phyloP scores from a whole-genome alignment of 768 basidiomycete genomes.

The Termitomyces sp. region DNA sequence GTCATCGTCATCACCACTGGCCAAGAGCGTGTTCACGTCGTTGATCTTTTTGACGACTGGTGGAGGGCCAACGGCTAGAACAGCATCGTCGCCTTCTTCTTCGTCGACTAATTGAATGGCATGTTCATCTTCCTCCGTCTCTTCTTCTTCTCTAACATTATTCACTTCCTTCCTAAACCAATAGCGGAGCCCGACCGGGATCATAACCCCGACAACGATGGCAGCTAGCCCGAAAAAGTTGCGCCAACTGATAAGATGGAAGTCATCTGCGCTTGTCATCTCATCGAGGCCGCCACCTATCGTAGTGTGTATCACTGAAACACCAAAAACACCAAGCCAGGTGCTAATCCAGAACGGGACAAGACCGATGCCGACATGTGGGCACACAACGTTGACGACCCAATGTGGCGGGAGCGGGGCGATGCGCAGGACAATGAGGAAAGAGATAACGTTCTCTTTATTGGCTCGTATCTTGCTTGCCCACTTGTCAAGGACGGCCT shows the following conservation, averaged over 20 bases:
- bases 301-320: slow-evolving; percentile 90
- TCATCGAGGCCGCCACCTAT: slow-evolving; percentile 91
- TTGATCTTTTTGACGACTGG: slow-evolving; percentile 36
- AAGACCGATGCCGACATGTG: slow-evolving; percentile 85
- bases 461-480: slow-evolving; percentile 70
- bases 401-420: slow-evolving; percentile 95
- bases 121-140: slow-evolving; percentile 18
- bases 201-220: slow-evolving; percentile 87
- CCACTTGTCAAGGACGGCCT: slow-evolving; percentile 79
- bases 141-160: slow-evolving; percentile 31
- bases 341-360: slow-evolving; percentile 88
- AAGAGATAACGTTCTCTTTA: slow-evolving; percentile 82
- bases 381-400: slow-evolving; percentile 91
- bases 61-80: slow-evolving; percentile 55
- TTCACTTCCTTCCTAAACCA: slow-evolving; percentile 67
- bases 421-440: slow-evolving; percentile 91
- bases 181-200: slow-evolving; percentile 85
- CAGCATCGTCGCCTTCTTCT: slow-evolving; percentile 33
- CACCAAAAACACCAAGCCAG: slow-evolving; percentile 86
- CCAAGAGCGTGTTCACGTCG: slow-evolving; percentile 21
- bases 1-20: slow-evolving; percentile 28
- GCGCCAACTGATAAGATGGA: slow-evolving; percentile 87
- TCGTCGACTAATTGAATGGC: slow-evolving; percentile 16
- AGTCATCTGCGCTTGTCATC: slow-evolving; percentile 93
- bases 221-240: slow-evolving; percentile 85